Base-by-base conservation (phyloP, 2,329 filamentous ascomycete species). In the Drechslera avenae region DNA sequence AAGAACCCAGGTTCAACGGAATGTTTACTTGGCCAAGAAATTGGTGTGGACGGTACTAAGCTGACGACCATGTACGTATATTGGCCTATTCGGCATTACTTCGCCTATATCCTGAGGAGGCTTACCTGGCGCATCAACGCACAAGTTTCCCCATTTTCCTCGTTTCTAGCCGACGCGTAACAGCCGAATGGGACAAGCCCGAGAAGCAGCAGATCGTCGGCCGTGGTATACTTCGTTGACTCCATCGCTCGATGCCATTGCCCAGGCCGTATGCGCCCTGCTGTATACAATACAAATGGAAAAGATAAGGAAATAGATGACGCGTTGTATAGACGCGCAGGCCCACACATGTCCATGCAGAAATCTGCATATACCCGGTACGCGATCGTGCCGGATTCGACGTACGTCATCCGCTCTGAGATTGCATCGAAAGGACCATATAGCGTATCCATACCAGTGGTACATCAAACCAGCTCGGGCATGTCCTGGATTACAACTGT, bases 241-340 rank as follows among this genome's bases (percentile, higher is more conserved):
- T 44, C 41, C 32, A 36, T 44, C 32, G 31, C 32, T 36, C 35
- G 14, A 26, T 36, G 28, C 41, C 19, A 44, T 44, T 36, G 21
- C 41, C 41, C 17, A 28, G 12, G n/a, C 32, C 17, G 17, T n/a
- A 36, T 16, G 12, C 3, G 5, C 32, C 32, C 14, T 26, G 16
- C 21, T 19, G 14, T 12, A 35, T 44, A 2, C 13, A 19, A 36
- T 16, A 12, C 26, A 44, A 8, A 30, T 32, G 17, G 4, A 32
- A 35, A 6, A 35, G 19, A 5, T 3, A 28, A 17, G 21, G 31
- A 19, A 30, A 2, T 36, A 40, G 12, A 36, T 8, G 14, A 17
- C 13, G 19, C 19, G 16, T 3, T 17, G 21, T 17, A 26, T 3
- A 8, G 19, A 26, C n/a, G 14, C 2, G 16, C 12, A n/a, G n/a